Evolutionary conservation across 352 stramenopile species (phyloP).

Genomic region (Phytophthora hibernalis): DNA sequence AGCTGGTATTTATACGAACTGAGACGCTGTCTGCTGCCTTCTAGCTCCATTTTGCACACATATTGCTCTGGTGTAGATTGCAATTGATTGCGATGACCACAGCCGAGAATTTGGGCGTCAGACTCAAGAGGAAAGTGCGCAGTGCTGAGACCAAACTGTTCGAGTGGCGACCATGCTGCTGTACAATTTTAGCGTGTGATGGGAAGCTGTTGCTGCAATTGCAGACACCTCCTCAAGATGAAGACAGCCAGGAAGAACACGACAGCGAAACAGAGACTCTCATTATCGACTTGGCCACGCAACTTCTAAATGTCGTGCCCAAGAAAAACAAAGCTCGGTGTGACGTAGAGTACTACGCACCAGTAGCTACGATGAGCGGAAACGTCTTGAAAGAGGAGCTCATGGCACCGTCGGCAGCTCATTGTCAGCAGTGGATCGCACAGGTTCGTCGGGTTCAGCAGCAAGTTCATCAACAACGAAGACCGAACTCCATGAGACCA

Average conservation of each 20-base stretch:
- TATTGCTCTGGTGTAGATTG: slow-evolving; percentile 2
- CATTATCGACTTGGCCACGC: slow-evolving; percentile 51
- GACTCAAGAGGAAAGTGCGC: slow-evolving; percentile 72
- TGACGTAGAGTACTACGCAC: slow-evolving; percentile 51
- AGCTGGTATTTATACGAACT: slow-evolving; percentile 30
- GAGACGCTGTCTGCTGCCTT: slow-evolving; percentile 6
- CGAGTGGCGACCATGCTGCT: slow-evolving; percentile 68
- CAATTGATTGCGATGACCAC: slow-evolving; percentile 16
- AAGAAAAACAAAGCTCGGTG: slow-evolving; percentile 76
- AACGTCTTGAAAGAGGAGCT: slow-evolving; percentile 55
- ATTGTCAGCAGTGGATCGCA: slow-evolving; percentile 70
- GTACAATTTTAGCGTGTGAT: slow-evolving; percentile 43
- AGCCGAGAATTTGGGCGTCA: slow-evolving; percentile 23
- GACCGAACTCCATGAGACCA: slow-evolving; percentile 21
- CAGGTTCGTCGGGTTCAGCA: slow-evolving; percentile 51
- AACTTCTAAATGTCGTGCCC: slow-evolving; percentile 52
- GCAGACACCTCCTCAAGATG: slow-evolving; percentile 27
- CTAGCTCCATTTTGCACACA: slow-evolving; percentile 2
- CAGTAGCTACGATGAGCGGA: slow-evolving; percentile 18
- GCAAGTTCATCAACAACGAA: slow-evolving; percentile 41
- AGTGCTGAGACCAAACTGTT: slow-evolving; percentile 67
- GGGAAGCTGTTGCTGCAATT: slow-evolving; percentile 43
- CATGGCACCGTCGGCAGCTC: slow-evolving; percentile 72
- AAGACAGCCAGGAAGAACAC: slow-evolving; percentile 33
- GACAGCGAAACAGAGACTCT: slow-evolving; percentile 20